Evolutionary conservation across 2,329 filamentous ascomycete species (phyloP).

Genomic region (Plectosphaerella cucumerina): DNA sequence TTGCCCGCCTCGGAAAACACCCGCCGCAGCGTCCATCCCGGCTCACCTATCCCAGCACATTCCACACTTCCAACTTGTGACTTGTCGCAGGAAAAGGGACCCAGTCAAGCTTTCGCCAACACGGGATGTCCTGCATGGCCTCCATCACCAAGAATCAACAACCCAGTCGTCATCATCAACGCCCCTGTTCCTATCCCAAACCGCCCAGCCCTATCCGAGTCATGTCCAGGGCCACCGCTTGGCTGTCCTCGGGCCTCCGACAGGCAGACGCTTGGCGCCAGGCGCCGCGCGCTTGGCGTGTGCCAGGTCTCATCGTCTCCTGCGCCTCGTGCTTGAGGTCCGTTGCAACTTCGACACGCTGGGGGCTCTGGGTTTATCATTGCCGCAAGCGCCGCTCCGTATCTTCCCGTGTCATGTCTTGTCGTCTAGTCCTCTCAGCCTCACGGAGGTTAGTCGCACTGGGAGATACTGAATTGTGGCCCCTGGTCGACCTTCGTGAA

Average conservation of each 20-base stretch:
- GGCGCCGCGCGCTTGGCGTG: constrained; percentile 1
- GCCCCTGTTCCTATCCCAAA: neutral
- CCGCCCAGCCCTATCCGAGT: neutral
- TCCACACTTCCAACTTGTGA: no score
- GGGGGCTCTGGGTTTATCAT: neutral
- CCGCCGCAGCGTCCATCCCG: no score
- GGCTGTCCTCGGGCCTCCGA: neutral
- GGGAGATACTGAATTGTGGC: no score
- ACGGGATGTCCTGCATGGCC: neutral
- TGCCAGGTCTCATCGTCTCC: neutral
- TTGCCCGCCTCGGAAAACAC: no score
- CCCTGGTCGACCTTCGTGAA: neutral
- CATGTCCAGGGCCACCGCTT: neutral
- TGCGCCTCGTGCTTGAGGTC: neutral
- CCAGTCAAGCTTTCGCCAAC: neutral
- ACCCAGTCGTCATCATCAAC: no score
- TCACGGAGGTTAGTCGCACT: no score
- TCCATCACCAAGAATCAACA: neutral
- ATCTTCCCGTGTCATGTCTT: no score
- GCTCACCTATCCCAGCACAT: no score
- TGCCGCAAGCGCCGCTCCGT: neutral
- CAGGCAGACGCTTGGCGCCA: neutral
- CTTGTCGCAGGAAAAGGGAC: neutral
- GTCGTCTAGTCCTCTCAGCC: no score
- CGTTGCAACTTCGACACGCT: neutral